These are phyloP conservation scores for Cercospora beticola DNA, from an alignment of 2,329 filamentous ascomycete genomes.

Conservation along the genomic window DNA sequence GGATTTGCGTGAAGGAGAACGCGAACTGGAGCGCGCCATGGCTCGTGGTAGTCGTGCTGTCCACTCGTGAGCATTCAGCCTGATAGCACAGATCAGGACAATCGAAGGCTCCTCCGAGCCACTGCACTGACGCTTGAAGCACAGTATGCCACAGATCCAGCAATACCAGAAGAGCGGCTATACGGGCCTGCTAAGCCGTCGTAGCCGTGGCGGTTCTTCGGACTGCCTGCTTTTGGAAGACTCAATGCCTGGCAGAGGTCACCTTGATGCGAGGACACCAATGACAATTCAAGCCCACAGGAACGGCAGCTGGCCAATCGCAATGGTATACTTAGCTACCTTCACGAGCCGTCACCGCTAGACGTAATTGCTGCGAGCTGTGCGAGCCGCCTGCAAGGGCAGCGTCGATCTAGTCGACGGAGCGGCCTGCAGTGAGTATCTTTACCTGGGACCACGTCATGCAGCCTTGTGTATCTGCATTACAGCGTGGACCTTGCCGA, in stretches of 20 bases:
- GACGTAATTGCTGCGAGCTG: neutral
- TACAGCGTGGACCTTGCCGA: neutral
- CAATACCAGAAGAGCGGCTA: neutral
- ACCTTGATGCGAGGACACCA: neutral
- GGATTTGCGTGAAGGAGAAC: constrained; percentile 26
- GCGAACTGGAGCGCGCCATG: constrained; percentile 26
- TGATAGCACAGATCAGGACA: neutral
- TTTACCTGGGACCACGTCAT: neutral
- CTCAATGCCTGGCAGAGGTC: neutral
- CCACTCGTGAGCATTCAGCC: neutral
- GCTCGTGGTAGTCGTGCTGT: neutral
- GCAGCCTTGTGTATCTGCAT: neutral
- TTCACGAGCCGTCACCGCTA: neutral
- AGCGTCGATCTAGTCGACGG: neutral
- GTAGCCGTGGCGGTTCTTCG: neutral
- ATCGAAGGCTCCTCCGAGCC: neutral
- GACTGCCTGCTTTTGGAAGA: neutral
- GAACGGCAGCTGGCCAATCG: neutral
- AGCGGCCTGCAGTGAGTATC: neutral
- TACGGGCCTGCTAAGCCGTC: neutral
- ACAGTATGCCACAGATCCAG: constrained; percentile 1
- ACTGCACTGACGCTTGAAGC: neutral
- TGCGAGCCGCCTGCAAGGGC: neutral
- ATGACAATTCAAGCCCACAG: neutral
- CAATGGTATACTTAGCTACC: neutral